Evolutionary conservation across 257 asterid genomes (phyloP).

Genomic region (Lycium ferocissimum): DNA sequence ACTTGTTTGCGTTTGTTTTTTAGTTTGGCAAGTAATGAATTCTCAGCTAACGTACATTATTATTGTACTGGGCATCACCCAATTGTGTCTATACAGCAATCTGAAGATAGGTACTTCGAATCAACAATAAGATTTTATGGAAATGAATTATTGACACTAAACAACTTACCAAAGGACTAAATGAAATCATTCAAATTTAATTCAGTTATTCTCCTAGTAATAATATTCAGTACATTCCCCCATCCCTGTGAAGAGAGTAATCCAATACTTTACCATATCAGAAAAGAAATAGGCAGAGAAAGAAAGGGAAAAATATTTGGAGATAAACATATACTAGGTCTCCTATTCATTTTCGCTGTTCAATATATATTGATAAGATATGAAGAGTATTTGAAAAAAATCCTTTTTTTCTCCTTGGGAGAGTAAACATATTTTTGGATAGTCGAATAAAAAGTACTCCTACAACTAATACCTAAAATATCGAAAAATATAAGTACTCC

Average conservation of each 20-base stretch:
- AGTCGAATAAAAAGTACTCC: too few relatives aligned
- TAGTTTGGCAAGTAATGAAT: background rate
- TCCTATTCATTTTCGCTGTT: background rate
- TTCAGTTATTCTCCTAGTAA: slow-evolving; percentile 5
- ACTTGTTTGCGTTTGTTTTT: background rate
- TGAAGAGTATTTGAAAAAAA: too few relatives aligned
- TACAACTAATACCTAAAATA: too few relatives aligned
- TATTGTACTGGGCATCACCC: background rate
- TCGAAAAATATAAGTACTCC: background rate
- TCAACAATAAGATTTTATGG: background rate
- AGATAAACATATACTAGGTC: background rate
- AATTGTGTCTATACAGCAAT: background rate
- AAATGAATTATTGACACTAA: background rate
- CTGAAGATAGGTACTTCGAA: background rate
- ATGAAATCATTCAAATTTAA: background rate
- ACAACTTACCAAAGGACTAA: background rate
- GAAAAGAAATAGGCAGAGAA: background rate
- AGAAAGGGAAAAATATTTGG: background rate
- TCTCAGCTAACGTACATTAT: background rate
- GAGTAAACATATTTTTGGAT: too few relatives aligned
- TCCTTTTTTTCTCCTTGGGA: too few relatives aligned
- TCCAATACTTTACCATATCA: background rate
- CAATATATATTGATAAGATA: background rate
- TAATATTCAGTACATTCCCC: background rate
- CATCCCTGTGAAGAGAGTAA: background rate